Base-by-base conservation (phyloP, 176 grass and related monocot species). In the Guadua angustifolia region DNA sequence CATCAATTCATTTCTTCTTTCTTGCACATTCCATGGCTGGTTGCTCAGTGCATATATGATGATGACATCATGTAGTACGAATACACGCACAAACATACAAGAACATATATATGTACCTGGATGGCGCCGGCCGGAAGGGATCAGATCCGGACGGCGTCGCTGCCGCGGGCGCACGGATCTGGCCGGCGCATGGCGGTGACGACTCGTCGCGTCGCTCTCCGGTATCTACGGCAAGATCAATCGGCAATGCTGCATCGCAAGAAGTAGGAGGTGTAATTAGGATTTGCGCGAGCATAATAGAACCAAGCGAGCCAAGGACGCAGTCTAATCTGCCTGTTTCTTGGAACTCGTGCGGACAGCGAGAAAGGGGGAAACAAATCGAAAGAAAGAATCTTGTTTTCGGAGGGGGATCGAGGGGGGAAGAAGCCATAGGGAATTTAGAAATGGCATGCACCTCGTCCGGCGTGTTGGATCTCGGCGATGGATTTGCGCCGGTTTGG, bases 401-500 rank as follows among this genome's bases (percentile, higher is more conserved):
- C 25, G 82, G 56, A 24, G 68, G 66, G 47, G 57, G 75, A 56
- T 22, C 43, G 10, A 56, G 33, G 52, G 10, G 55, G 39, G 49
- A 26, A 24, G 47, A 49, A 84, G 14, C 17, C 13, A 50, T 2
- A 58, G 33, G 58, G 40, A 68, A 74, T 78, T 42, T 66, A 79
- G 71, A 75, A 71, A 84, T 47, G 47, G 59, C 6, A 66, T 25
- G 68, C 80, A 90, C 60, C 73, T 73, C 85, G 81, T 83, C 80
- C 86, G 79, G 66, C 67, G 88, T 76, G 89, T 70, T 78, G 85
- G 82, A 86, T 83, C 86, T 86, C 80, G 89, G 57, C 56, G 81
- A 91, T 83, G 70, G 73, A 91, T 91, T 87, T 87, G 84, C 89
- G 89, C 79, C 89, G 89, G 75, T 52, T 86, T 83, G 72, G 40